Base-by-base conservation (phyloP, 2,329 filamentous ascomycete genomes). In the Phoma sp. region DNA sequence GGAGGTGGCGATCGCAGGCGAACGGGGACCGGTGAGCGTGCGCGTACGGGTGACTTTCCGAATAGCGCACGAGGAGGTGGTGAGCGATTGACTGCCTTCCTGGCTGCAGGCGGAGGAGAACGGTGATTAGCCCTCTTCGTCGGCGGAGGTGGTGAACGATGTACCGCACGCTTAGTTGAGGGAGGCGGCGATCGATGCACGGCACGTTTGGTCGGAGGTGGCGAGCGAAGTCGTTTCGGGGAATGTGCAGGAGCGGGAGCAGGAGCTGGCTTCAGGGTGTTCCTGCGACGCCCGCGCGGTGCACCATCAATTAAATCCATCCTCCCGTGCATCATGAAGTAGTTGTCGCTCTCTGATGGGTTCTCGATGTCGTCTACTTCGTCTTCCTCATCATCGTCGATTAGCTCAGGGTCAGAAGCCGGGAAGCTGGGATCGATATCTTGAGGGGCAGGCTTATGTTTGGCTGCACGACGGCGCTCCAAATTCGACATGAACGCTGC, bases 351-450 rank as follows among this genome's bases (percentile, higher is more conserved):
- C 47, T 86, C 75, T 2, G 80, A 79, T 40, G 80, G 55, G 7
- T 70, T 60, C 40, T 67, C 65, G 2, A 51, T 42, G 6, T 67
- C 65, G 8, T 63, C 64, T 0, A 69, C 62, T 73, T 85, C 74
- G 70, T 87, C 73, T 74, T 84, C 82, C 48, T 90, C 87, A 33
- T 91, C 89, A 33, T 91, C 89, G 41, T 90, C 90, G 25, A 93
- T 88, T 62, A 82, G 87, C 64, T 99, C 95, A 0, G 89, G 90
- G 64, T 98, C 95, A 0, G 93, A 96, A 0, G 92, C 93, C 0
- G 95, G 95, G 73, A 99, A 99, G 69, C 93, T 97, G 1, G 95
- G 95, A 69, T 99, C 95, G 65, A 75, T 73, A 52, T 98, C 95
- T 71, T 98, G 95, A n/a, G 95, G 93, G 27, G 93, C 91, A 27